Evolutionary conservation across 148 eudicot species (phyloP).

Genomic region (Euryodendron excelsum): DNA sequence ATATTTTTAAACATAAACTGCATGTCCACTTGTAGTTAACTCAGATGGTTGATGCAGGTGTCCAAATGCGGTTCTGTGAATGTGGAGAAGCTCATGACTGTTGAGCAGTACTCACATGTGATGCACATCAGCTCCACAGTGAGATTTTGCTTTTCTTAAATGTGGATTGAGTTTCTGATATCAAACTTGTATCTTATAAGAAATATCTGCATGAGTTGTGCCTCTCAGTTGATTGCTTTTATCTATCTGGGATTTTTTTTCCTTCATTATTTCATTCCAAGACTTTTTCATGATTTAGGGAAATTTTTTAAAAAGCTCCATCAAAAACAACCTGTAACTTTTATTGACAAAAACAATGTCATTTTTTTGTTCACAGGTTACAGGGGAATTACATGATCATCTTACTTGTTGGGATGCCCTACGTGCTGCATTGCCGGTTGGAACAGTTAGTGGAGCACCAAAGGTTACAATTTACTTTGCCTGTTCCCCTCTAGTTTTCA

Average conservation of each 20-base stretch:
- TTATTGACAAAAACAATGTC: background rate
- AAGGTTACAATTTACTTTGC: conserved; percentile 48
- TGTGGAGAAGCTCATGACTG: conserved; percentile 81
- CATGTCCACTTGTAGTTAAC: background rate
- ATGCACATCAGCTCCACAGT: conserved; percentile 99
- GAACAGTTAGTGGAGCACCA: conserved; percentile 97
- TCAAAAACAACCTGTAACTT: background rate
- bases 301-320: background rate
- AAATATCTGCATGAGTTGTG: too few species aligned
- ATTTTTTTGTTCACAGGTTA: conserved; percentile 49
- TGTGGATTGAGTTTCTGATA: conserved; percentile 1
- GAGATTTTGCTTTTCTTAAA: conserved; percentile 27
- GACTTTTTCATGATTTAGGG: background rate
- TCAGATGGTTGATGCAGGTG: conserved; percentile 44
- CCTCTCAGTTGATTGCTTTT: background rate
- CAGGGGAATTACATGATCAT: conserved; percentile 76
- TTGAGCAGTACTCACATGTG: conserved; percentile 91
- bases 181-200: background rate
- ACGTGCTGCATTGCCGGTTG: conserved; percentile 85
- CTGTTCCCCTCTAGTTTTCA: background rate
- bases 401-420: conserved; percentile 85
- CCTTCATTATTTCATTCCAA: background rate
- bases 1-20: background rate
- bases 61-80: conserved; percentile 86
- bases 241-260: background rate